A percentile compares a stretch with the other conserved stretches of the same genome.
phyloP scores from a whole-genome alignment of 192 early-diverging fungal genomes.

The Irineochytrium annulatum region DNA sequence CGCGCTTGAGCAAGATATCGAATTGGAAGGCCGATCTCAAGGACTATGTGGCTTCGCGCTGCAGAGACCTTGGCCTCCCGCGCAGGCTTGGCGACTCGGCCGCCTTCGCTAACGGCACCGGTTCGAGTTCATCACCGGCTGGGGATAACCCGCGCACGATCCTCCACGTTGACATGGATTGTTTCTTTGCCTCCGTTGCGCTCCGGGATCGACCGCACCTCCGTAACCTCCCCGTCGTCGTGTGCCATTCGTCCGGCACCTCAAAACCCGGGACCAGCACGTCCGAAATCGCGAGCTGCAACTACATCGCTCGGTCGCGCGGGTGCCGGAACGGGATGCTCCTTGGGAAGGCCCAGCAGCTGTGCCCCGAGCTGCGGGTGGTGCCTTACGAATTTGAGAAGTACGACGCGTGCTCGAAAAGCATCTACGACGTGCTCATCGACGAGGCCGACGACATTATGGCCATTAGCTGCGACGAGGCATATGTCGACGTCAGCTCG shows the following conservation, averaged over 20 bases:
- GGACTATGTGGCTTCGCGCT: conserved; percentile 49
- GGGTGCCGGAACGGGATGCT: conserved; percentile 78
- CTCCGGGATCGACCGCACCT: conserved; percentile 65
- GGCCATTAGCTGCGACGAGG: conserved; percentile 85
- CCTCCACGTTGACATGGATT: conserved; percentile 92
- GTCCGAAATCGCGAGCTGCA: conserved; percentile 77
- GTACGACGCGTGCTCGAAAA: conserved; percentile 56
- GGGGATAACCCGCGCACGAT: conserved; percentile 36
- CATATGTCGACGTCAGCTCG: conserved; percentile 64
- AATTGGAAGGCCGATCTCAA: conserved; percentile 78
- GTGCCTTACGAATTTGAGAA: conserved; percentile 70
- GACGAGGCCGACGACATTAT: conserved; percentile 64
- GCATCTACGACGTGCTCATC: conserved; percentile 68
- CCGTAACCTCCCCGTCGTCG: conserved; percentile 61
- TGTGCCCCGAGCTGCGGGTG: conserved; percentile 48
- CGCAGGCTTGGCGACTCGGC: too few relatives aligned
- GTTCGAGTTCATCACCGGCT: too few relatives aligned
- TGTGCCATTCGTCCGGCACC: conserved; percentile 52
- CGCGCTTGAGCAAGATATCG: conserved; percentile 34
- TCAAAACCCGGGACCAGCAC: conserved; percentile 20
- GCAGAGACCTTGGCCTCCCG: too few relatives aligned
- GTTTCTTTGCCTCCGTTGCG: conserved; percentile 87
- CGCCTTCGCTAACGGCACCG: too few relatives aligned
- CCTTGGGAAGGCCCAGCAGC: conserved; percentile 61
- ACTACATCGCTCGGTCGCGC: conserved; percentile 74